Evolutionary conservation across 345 rosid species (phyloP).

Genomic region (Hibiscus mutabilis): DNA sequence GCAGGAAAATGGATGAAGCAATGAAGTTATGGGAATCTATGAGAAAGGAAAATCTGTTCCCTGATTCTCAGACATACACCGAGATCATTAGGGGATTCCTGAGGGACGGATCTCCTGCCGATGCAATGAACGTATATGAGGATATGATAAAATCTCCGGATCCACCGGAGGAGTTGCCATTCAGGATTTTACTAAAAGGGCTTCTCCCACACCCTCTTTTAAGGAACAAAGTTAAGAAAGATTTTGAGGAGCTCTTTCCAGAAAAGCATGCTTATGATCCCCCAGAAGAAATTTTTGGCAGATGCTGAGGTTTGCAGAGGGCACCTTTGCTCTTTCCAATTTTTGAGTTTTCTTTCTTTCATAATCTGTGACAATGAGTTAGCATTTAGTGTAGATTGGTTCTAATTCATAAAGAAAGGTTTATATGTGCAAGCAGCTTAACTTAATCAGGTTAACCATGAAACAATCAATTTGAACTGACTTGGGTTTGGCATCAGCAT

Average conservation of each 20-base stretch:
- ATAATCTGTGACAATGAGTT: neutral
- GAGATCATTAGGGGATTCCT: constrained; percentile 82
- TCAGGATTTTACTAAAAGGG: constrained; percentile 81
- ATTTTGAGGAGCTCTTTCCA: constrained; percentile 84
- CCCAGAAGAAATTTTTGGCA: constrained; percentile 86
- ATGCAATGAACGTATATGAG: constrained; percentile 90
- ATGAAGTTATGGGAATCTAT: constrained; percentile 66
- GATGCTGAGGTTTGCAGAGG: constrained; percentile 38
- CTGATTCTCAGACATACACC: constrained; percentile 82
- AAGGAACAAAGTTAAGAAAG: constrained; percentile 87
- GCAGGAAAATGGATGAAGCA: constrained; percentile 75
- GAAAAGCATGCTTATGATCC: constrained; percentile 86
- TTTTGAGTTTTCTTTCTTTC: neutral
- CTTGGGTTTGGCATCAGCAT: neutral
- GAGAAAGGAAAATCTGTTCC: constrained; percentile 70
- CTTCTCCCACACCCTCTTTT: constrained; percentile 83
- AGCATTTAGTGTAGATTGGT: neutral
- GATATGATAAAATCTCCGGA: constrained; percentile 92
- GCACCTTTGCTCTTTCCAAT: neutral
- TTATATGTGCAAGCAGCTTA: neutral
- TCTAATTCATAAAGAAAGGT: neutral
- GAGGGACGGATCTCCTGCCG: constrained; percentile 77
- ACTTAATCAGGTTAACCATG: neutral
- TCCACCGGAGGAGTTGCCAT: constrained; percentile 86
- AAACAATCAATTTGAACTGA: neutral